Evolutionary conservation across 1,284 basidiomycete species (phyloP), one percentile per base, ranked within the genome.

Genomic region (Moesziomyces sp.): DNA sequence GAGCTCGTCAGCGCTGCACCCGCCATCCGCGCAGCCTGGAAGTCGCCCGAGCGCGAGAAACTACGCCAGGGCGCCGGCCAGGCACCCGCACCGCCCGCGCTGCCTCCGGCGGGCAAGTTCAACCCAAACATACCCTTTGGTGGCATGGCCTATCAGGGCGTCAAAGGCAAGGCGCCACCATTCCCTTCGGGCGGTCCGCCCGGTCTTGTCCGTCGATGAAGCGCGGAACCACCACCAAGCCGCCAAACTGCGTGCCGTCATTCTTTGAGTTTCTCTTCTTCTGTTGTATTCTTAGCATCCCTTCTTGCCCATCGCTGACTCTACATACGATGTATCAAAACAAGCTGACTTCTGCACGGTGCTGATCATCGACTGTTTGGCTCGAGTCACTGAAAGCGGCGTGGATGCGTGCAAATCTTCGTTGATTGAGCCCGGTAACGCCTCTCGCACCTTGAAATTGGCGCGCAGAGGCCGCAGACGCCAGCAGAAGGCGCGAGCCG

Each of bases 21-120:
- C 10, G 58, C 68, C 9, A 79, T 81, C 24, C 75, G 77, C 8
- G 54, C 75, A 2, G 79, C 79, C 6, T 81, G 79, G 79, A 81
- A 81, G 46, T 66, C 77, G 10, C 23, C 62, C 16, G 61, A 78
- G 42, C 64, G 79, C 11, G 76, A 73, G 26, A 58, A 52, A 28
- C 10, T 21, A 9, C 68, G 73, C 18, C 53, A 68, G 46, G 52
- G 53, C 51, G 62, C 58, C 11, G 65, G 65, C 3, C 58, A 65
- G 28, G 52, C 44, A n/a, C 56, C 62, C 13, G 54, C 38, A 10
- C 44, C 55, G 1, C 52, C 58, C 9, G 19, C 52, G 26, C 23
- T 52, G 30, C 19, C 24, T 23, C 48, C 40, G 7, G 16, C 50
- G 35, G 35, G 21, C 48, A 1, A 11, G 47, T 65, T 46, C 52